Evolutionary conservation across 2,329 filamentous ascomycete species (phyloP).

Genomic region (Chalaropsis thielavioides): DNA sequence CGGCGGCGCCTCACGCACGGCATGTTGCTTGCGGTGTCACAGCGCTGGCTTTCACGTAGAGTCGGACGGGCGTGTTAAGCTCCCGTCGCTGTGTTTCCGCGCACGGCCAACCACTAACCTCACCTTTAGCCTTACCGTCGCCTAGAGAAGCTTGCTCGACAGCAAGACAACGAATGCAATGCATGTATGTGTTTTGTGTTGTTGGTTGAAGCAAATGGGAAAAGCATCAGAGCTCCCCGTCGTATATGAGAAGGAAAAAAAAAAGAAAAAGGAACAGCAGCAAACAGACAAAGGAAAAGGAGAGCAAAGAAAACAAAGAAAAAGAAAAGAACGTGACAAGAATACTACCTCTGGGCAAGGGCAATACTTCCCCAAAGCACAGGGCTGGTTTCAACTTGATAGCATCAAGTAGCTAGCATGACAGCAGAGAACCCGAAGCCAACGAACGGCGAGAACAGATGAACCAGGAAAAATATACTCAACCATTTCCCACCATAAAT

Average conservation of each 20-base stretch:
- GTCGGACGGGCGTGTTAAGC: too few species aligned
- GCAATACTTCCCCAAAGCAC: background rate
- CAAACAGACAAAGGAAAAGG: background rate
- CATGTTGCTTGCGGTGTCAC: too few species aligned
- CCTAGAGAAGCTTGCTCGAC: background rate
- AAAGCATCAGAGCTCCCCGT: background rate
- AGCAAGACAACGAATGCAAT: background rate
- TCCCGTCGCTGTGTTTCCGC: too few species aligned
- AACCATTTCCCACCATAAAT: slow-evolving; percentile 19
- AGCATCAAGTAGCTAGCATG: background rate
- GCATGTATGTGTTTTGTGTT: background rate
- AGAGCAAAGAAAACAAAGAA: slow-evolving; percentile 15
- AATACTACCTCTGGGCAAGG: background rate
- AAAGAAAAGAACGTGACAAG: background rate
- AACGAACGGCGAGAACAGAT: background rate
- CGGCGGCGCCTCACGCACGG: too few species aligned
- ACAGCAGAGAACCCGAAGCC: background rate
- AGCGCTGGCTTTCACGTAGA: too few species aligned
- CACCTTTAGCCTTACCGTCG: slow-evolving; percentile 4
- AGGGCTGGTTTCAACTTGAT: background rate
- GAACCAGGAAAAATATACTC: slow-evolving; percentile 22
- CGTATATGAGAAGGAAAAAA: slow-evolving; percentile 6
- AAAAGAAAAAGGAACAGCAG: background rate
- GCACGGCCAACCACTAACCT: background rate
- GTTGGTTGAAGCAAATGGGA: slow-evolving; percentile 1